Conservation (phyloP, 2,329 filamentous ascomycete species). For the Trichoderma pleuroti region DNA sequence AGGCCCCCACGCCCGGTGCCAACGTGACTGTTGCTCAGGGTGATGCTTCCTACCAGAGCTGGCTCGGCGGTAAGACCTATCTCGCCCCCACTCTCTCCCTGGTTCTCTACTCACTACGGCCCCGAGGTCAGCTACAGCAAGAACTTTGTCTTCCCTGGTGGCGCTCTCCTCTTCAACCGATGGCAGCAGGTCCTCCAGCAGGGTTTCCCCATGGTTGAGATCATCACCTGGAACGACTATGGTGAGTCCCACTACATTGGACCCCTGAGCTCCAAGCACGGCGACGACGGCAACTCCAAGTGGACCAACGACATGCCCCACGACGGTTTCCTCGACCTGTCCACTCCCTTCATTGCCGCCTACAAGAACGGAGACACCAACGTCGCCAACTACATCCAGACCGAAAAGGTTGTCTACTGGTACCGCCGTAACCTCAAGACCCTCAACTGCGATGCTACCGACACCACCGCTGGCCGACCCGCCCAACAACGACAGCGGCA, state of each 20-base stretch:
- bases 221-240: constrained; percentile 49
- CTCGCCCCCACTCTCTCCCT: constrained; percentile 42
- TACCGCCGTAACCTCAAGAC: constrained; percentile 48
- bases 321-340: constrained; percentile 51
- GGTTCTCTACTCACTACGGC: constrained; percentile 51
- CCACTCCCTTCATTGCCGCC: constrained; percentile 51
- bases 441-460: constrained; percentile 49
- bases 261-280: constrained; percentile 43
- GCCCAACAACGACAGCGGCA: constrained; percentile 45
- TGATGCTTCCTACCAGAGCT: constrained; percentile 34
- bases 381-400: constrained; percentile 40
- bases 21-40: constrained; percentile 40
- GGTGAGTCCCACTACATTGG: constrained; percentile 55
- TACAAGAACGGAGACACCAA: constrained; percentile 45
- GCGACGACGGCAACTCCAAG: constrained; percentile 43
- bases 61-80: constrained; percentile 43
- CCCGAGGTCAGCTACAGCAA: constrained; percentile 28
- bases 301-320: constrained; percentile 50
- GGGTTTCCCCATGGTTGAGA: constrained; percentile 46
- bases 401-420: constrained; percentile 54
- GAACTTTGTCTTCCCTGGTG: constrained; percentile 57
- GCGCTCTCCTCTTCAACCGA: constrained; percentile 56
- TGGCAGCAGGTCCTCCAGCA: constrained; percentile 48
- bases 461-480: constrained; percentile 43
- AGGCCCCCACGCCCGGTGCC: constrained; percentile 42